Evolutionary conservation across 164 flowering plant species (phyloP).

Genomic region (Santalum album): DNA sequence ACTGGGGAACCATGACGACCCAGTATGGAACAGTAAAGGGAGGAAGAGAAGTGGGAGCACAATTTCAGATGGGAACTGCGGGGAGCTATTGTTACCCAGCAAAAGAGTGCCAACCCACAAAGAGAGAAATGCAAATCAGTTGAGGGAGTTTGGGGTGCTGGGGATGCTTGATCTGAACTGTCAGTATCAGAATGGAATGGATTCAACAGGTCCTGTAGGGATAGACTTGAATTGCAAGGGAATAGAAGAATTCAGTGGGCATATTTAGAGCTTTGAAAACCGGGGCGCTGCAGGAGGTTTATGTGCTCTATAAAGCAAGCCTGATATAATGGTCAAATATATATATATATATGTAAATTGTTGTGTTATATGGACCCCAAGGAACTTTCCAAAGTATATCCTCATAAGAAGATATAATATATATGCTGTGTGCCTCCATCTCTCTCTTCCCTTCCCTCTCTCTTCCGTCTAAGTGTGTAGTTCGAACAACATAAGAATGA

Average conservation of each 20-base stretch:
- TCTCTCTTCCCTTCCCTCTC: no score
- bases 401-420: conserved; percentile 7
- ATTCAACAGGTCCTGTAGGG: conserved; percentile 24
- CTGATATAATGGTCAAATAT: no score
- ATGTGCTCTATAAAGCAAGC: conserved; percentile 6
- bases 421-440: no score
- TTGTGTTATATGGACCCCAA: conserved; percentile 12
- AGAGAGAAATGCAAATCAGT: conserved; percentile 11
- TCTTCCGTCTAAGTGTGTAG: no score
- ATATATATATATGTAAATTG: conserved; percentile 19
- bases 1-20: conserved; percentile 10
- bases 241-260: conserved; percentile 14
- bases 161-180: conserved; percentile 48
- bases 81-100: conserved; percentile 33
- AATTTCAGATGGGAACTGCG: conserved; percentile 20
- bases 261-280: conserved; percentile 6
- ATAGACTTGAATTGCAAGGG: conserved; percentile 48
- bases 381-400: conserved; percentile 16
- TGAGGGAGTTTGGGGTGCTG: conserved; percentile 18
- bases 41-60: conserved; percentile 42
- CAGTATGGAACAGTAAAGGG: conserved; percentile 12
- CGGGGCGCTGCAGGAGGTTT: no score
- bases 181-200: conserved; percentile 31
- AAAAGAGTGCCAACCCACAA: conserved; percentile 17
- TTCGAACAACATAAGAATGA: no score